phyloP scores from a whole-genome alignment of 805 yeast species.

The Saccharomycopsis oosterbeekiorum region DNA sequence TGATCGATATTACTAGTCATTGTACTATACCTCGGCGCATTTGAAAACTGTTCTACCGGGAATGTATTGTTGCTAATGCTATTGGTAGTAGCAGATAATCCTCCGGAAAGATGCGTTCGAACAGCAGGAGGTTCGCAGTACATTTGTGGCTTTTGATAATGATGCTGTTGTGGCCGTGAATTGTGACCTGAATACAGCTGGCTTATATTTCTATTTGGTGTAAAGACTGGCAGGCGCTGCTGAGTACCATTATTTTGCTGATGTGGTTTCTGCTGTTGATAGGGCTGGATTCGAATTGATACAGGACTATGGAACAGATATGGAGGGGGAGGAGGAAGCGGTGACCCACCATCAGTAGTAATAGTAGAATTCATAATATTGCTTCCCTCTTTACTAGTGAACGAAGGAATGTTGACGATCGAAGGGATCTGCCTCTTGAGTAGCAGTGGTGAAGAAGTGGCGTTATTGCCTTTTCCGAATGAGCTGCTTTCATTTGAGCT shows the following conservation, averaged over 20 bases:
- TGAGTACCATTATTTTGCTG: neutral
- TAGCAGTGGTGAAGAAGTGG: neutral
- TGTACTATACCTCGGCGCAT: too few relatives aligned
- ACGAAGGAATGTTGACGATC: neutral
- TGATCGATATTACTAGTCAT: too few relatives aligned
- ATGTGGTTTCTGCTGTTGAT: neutral
- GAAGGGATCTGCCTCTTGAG: neutral
- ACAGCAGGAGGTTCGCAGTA: neutral
- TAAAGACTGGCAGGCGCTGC: neutral
- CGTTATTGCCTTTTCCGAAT: too few relatives aligned
- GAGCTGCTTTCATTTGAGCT: neutral
- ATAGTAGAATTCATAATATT: neutral
- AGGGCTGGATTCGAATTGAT: neutral
- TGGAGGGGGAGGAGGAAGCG: neutral
- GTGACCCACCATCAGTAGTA: neutral
- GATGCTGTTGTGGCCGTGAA: neutral
- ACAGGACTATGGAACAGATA: neutral
- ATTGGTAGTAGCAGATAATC: too few relatives aligned
- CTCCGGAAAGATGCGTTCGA: too few relatives aligned
- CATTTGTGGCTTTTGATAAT: neutral
- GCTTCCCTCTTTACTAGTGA: too few relatives aligned
- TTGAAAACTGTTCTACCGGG: too few relatives aligned
- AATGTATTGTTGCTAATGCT: too few relatives aligned
- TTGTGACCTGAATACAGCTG: neutral
- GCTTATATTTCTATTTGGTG: neutral